Conservation (phyloP, 805 yeast genomes). For the Cyberlindnera nakhonratchasimensis region DNA sequence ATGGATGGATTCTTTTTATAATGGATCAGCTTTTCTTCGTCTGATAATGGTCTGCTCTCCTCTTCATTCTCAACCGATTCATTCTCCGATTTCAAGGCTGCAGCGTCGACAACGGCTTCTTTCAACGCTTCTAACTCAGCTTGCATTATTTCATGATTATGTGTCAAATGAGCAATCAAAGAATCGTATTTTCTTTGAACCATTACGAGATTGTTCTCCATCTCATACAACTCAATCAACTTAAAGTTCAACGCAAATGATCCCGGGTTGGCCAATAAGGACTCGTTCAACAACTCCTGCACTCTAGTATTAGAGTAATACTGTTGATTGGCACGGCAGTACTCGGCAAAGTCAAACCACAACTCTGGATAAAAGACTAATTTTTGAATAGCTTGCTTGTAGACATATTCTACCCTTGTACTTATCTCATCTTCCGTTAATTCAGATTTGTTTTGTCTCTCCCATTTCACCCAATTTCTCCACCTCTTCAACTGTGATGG, state of each 20-base stretch:
- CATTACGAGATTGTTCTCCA: slow-evolving; percentile 45
- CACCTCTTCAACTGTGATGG: slow-evolving; percentile 48
- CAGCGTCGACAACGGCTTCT: slow-evolving; percentile 1
- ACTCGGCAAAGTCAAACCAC: slow-evolving; percentile 64
- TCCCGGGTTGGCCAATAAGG: slow-evolving; percentile 61
- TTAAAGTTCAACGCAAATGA: slow-evolving; percentile 66
- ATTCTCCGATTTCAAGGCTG: neutral
- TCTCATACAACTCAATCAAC: slow-evolving; percentile 68
- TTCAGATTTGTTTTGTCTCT: slow-evolving; percentile 64
- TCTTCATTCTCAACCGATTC: slow-evolving; percentile 8
- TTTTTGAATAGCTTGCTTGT: slow-evolving; percentile 60
- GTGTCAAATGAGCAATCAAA: slow-evolving; percentile 38
- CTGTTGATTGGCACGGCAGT: slow-evolving; percentile 24
- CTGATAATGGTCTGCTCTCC: slow-evolving; percentile 5
- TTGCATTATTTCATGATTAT: slow-evolving; percentile 3
- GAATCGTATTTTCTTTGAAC: slow-evolving; percentile 48
- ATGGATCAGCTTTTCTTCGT: slow-evolving; percentile 11
- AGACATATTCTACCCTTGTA: slow-evolving; percentile 66
- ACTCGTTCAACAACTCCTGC: slow-evolving; percentile 48
- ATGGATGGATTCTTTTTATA: slow-evolving; percentile 17
- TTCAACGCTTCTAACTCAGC: slow-evolving; percentile 16
- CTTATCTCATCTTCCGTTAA: slow-evolving; percentile 47
- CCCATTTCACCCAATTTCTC: slow-evolving; percentile 79
- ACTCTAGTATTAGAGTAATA: slow-evolving; percentile 17
- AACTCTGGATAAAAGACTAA: slow-evolving; percentile 65